Percentiles rank a stretch among this genome's conserved stretches.
Conservation (phyloP, 495 filamentous ascomycete genomes). For the Parathielavia appendiculata region DNA sequence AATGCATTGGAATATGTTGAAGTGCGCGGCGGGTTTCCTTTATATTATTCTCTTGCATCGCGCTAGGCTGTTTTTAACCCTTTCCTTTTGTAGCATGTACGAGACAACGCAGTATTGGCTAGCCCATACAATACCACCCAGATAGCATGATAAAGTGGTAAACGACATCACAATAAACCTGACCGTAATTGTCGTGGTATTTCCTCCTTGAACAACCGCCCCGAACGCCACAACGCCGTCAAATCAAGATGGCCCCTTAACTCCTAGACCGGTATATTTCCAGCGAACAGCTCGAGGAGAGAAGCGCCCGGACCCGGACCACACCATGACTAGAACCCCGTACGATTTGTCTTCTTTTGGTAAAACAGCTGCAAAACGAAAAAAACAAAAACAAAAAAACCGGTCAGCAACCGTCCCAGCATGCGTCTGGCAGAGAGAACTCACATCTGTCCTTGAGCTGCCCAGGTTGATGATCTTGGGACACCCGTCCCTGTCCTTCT, state of each 20-base stretch:
- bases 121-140: neutral
- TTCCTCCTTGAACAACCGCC: neutral
- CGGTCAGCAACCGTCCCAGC: neutral
- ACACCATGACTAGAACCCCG: slow-evolving; percentile 36
- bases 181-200: neutral
- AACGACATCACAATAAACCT: neutral
- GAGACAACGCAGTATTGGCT: slow-evolving; percentile 8
- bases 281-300: neutral
- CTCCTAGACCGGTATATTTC: neutral
- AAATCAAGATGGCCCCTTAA: neutral
- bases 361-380: slow-evolving; percentile 40
- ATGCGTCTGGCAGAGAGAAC: slow-evolving; percentile 20
- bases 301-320: slow-evolving; percentile 39
- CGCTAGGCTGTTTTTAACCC: neutral
- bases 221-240: slow-evolving; percentile 5
- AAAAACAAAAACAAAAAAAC: neutral
- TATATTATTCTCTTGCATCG: slow-evolving; percentile 8
- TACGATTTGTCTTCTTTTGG: slow-evolving; percentile 52
- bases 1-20: neutral
- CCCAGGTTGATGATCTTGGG: slow-evolving; percentile 99
- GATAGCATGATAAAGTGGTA: neutral
- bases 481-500: slow-evolving; percentile 96
- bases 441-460: slow-evolving; percentile 88
- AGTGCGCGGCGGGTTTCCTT: slow-evolving; percentile 1
- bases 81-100: slow-evolving; percentile 13